These are phyloP conservation scores for Jamesozyma gamospora DNA, from an alignment of 805 yeast genomes.

Conservation along the genomic window DNA sequence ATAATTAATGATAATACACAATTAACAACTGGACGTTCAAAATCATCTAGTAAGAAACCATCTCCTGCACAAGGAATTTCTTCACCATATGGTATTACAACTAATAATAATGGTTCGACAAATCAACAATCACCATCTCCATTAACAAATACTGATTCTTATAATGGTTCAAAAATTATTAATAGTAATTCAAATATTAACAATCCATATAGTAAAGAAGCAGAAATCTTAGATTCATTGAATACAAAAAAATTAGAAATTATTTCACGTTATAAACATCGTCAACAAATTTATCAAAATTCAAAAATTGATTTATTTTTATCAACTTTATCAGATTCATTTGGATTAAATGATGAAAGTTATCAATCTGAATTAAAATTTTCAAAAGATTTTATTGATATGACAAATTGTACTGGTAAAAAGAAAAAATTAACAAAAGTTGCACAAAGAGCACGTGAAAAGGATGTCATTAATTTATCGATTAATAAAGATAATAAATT, in stretches of 20 bases:
- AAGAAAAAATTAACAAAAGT: conserved; percentile 23
- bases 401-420: conserved; percentile 28
- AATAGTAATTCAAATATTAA: conserved; percentile 1
- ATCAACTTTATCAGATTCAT: conserved; percentile 25
- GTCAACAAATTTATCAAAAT: conserved; percentile 24
- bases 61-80: conserved; percentile 4
- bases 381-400: conserved; percentile 21
- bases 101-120: neutral
- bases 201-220: conserved; percentile 25
- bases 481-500: conserved; percentile 19
- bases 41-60: conserved; percentile 7
- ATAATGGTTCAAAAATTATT: neutral
- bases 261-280: conserved; percentile 27
- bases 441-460: conserved; percentile 25
- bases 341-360: conserved; percentile 24
- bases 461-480: conserved; percentile 19
- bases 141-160: conserved; percentile 2
- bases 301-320: conserved; percentile 27
- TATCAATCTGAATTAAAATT: conserved; percentile 14
- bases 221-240: conserved; percentile 20
- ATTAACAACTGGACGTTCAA: conserved; percentile 3
- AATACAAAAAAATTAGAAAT: conserved; percentile 25
- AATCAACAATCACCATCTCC: conserved; percentile 17
- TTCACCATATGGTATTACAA: conserved; percentile 4
- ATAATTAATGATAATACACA: neutral